phyloP scores from a whole-genome alignment of 306 rosid genomes.

The Fragaria ananassa region DNA sequence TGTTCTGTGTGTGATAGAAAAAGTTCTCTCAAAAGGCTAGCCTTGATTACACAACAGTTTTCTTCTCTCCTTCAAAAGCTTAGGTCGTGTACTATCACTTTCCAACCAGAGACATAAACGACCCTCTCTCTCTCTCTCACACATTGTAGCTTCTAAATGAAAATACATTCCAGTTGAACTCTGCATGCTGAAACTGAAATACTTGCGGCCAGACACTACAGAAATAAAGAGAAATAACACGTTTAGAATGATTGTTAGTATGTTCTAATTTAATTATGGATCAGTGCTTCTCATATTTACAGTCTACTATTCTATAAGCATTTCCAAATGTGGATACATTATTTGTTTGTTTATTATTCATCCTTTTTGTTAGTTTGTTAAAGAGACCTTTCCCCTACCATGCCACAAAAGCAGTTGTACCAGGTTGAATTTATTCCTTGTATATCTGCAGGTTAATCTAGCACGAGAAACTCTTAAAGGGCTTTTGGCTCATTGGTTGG shows the following conservation, averaged over 20 bases:
- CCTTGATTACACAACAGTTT: neutral
- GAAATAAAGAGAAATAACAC: neutral
- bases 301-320: neutral
- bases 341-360: too few relatives aligned
- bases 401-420: neutral
- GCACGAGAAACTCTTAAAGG: conserved; percentile 98
- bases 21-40: neutral
- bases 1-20: neutral
- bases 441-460: conserved; percentile 72
- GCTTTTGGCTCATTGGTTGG: conserved; percentile 86
- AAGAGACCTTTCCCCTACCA: neutral
- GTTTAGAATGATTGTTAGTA: neutral
- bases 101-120: neutral
- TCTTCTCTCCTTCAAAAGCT: neutral
- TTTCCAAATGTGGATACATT: neutral
- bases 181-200: neutral
- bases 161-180: neutral
- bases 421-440: neutral
- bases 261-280: neutral
- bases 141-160: neutral
- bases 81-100: neutral
- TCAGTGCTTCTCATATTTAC: neutral
- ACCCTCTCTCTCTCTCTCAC: neutral
- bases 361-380: neutral
- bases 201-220: neutral